Percentiles rank a stretch among this genome's conserved stretches.
These are phyloP conservation scores for Funneliformis geosporum DNA, from an alignment of 192 early-diverging fungal genomes.

Conservation along the genomic window DNA sequence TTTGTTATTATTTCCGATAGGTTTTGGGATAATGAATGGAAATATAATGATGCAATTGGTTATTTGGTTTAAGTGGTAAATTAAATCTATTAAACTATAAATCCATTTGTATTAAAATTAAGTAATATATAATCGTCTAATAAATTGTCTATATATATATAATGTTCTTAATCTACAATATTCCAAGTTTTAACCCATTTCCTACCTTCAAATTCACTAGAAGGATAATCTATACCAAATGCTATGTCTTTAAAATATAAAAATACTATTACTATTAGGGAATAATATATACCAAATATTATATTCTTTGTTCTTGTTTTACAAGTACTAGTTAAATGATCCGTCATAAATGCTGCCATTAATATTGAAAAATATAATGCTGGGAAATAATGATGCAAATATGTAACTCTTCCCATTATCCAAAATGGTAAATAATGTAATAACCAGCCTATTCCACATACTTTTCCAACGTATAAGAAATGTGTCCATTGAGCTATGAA, in stretches of 20 bases:
- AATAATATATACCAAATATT: conserved; percentile 50
- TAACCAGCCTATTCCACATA: conserved; percentile 83
- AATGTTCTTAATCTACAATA: conserved; percentile 57
- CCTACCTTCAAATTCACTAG: conserved; percentile 54
- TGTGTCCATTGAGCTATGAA: conserved; percentile 60
- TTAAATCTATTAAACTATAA: neutral
- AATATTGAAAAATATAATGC: conserved; percentile 93
- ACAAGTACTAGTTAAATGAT: conserved; percentile 56
- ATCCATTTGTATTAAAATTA: no score
- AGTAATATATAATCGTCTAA: no score
- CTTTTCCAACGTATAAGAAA: conserved; percentile 69
- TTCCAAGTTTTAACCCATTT: conserved; percentile 83
- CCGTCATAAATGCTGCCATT: conserved; percentile 70
- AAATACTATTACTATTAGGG: conserved; percentile 57
- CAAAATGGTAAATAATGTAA: conserved; percentile 94
- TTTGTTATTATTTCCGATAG: conserved; percentile 18
- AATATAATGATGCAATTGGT: conserved; percentile 24
- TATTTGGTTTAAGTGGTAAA: conserved; percentile 20
- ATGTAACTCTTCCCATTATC: conserved; percentile 95
- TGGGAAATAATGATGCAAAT: conserved; percentile 97
- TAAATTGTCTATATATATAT: no score
- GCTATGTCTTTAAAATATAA: conserved; percentile 78
- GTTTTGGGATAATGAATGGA: conserved; percentile 40
- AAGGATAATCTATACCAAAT: conserved; percentile 80
- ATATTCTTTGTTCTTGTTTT: conserved; percentile 33